phyloP scores from a whole-genome alignment of 805 yeast species.

The Jamesozyma jinghongensis region DNA sequence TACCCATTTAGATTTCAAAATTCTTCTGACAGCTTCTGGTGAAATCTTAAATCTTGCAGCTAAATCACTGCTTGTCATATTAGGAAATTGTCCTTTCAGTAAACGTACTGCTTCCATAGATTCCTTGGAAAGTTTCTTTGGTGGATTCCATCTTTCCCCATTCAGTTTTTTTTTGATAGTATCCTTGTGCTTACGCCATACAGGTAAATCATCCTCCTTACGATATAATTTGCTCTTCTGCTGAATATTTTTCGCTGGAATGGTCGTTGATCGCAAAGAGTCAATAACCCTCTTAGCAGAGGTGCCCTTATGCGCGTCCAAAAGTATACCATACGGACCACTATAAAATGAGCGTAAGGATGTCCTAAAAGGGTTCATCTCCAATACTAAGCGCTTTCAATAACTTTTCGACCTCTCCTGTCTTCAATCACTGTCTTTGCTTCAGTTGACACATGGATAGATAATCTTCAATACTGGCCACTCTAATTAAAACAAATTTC shows the following conservation, averaged over 20 bases:
- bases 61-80: constrained; percentile 48
- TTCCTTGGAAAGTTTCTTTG: constrained; percentile 54
- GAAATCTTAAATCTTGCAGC: constrained; percentile 60
- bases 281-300: constrained; percentile 2
- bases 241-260: neutral
- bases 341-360: neutral
- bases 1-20: constrained; percentile 66
- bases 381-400: too few relatives aligned
- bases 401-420: too few relatives aligned
- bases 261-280: neutral
- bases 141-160: constrained; percentile 55
- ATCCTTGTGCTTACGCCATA: constrained; percentile 63
- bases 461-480: too few relatives aligned
- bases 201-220: constrained; percentile 34
- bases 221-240: neutral
- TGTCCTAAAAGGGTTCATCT: neutral
- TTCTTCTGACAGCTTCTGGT: constrained; percentile 76
- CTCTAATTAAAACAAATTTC: too few relatives aligned
- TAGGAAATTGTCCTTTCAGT: constrained; percentile 49
- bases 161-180: constrained; percentile 55
- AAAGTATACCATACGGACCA: neutral
- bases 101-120: constrained; percentile 57
- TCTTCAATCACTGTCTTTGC: too few relatives aligned
- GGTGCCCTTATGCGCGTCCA: neutral
- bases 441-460: too few relatives aligned